Base-by-base conservation (phyloP, 441 rosid species). In the Melastoma candidum region DNA sequence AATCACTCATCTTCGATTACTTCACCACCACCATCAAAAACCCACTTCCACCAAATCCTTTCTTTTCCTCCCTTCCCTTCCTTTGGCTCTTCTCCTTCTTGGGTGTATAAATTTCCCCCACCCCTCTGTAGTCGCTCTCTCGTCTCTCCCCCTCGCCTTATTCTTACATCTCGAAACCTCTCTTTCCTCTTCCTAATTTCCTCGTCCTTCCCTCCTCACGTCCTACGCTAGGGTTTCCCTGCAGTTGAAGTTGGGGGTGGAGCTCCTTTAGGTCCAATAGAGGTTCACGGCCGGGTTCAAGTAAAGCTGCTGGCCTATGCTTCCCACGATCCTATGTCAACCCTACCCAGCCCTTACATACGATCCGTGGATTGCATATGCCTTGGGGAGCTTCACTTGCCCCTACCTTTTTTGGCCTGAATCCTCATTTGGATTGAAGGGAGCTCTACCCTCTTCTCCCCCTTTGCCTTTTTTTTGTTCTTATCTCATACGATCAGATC, bases 401-500 rank as follows among this genome's bases (percentile, higher is more conserved):
- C 22, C 22, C 22, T 17, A 17, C 56, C n/a, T 8, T 32, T 32
- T 59, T 0, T 0, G 10, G 69, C 68, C 63, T 25, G 71, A 71
- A 67, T 77, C 62, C 74, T 80, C 66, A 49, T 77, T 83, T 83
- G 90, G 90, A 83, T 77, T 83, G 85, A 80, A 83, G 86, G 86
- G 90, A 83, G 86, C 84, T 83, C 90, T 72, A 72, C 76, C 47
- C 50, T 45, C 39, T 12, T 9, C 56, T 57, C 11, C 36, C 26
- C 54, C 55, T 1, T 3, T 1, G 7, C 32, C 14, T 12, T n/a
- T 0, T n/a, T 8, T 27, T 12, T 47, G 10, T 1, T 46, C 11
- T 9, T 7, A 29, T 3, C 7, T 6, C 22, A 1, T 17, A 17
- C 22, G 22, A 0, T 17, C 22, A 17, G 22, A 17, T 17, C 22